Conservation (phyloP, 192 early-diverging fungal species). For the Geosiphon pyriformis region DNA sequence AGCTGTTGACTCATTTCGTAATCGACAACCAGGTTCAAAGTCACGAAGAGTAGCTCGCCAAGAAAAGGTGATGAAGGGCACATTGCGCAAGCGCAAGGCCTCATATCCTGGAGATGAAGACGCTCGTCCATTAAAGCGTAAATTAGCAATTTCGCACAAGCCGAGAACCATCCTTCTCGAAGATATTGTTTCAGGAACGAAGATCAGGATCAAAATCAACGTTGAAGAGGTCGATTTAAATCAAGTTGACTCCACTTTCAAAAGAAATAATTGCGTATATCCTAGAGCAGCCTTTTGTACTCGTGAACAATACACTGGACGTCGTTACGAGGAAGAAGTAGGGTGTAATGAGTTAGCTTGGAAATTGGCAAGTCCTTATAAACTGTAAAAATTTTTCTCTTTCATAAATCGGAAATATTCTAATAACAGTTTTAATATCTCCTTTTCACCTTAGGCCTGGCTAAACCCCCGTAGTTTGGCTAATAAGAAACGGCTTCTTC, state of each 20-base stretch:
- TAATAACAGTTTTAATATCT: not conserved
- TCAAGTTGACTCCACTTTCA: constrained; percentile 1
- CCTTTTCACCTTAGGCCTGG: not conserved
- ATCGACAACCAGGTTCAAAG: constrained; percentile 55
- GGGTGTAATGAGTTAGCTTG: not conserved
- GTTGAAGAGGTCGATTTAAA: constrained; percentile 15
- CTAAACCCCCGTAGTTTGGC: not conserved
- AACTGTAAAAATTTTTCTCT: not conserved
- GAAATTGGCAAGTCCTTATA: not conserved
- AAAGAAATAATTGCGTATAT: constrained; percentile 14
- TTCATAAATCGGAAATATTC: too few species aligned
- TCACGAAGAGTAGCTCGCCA: constrained; percentile 61
- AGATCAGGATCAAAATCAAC: constrained; percentile 1
- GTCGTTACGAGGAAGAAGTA: not conserved
- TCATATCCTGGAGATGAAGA: not conserved
- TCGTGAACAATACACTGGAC: not conserved
- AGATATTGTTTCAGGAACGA: not conserved
- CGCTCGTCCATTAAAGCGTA: not conserved
- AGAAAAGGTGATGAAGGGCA: constrained; percentile 60
- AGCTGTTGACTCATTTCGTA: constrained; percentile 69
- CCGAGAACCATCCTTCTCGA: not conserved
- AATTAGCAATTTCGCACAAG: not conserved
- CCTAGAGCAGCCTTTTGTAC: constrained; percentile 8
- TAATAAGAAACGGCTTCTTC: not conserved
- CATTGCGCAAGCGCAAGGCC: constrained; percentile 34